A percentile compares a stretch with the other conserved stretches of the same genome.
phyloP scores from a whole-genome alignment of 2,329 filamentous ascomycete species.

The Stachybotrys echinatus region DNA sequence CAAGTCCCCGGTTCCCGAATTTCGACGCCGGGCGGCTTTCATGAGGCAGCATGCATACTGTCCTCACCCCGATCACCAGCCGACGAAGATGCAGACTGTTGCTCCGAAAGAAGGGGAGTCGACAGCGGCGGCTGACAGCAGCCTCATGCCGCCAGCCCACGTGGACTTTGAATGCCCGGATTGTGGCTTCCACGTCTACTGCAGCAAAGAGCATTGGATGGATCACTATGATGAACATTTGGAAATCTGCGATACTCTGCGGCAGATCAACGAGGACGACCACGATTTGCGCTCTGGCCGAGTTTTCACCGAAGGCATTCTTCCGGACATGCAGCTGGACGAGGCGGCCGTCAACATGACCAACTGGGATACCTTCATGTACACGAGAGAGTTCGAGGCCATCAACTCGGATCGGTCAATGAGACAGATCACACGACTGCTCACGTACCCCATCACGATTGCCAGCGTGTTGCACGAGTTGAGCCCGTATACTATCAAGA shows the following conservation, averaged over 20 bases:
- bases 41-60: conserved; percentile 94
- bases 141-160: conserved; percentile 63
- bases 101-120: conserved; percentile 58
- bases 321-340: conserved; percentile 83
- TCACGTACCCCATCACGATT: conserved; percentile 92
- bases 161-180: conserved; percentile 94
- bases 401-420: conserved; percentile 87
- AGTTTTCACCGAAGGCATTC: conserved; percentile 90
- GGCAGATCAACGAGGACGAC: conserved; percentile 96
- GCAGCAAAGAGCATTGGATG: conserved; percentile 91
- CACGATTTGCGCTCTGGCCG: conserved; percentile 88
- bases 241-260: conserved; percentile 83
- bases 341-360: conserved; percentile 95
- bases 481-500: conserved; percentile 81
- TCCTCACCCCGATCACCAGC: conserved; percentile 81
- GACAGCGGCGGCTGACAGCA: conserved; percentile 44
- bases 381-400: conserved; percentile 84
- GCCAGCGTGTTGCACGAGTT: conserved; percentile 90
- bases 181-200: conserved; percentile 90
- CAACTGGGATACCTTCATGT: conserved; percentile 97
- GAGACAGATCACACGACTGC: conserved; percentile 84
- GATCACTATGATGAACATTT: conserved; percentile 92
- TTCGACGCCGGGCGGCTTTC: conserved; percentile 80
- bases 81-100: conserved; percentile 63
- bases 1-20: conserved; percentile 80